phyloP scores from a whole-genome alignment of 1,284 basidiomycete genomes.

The Rhodotorula sp. region DNA sequence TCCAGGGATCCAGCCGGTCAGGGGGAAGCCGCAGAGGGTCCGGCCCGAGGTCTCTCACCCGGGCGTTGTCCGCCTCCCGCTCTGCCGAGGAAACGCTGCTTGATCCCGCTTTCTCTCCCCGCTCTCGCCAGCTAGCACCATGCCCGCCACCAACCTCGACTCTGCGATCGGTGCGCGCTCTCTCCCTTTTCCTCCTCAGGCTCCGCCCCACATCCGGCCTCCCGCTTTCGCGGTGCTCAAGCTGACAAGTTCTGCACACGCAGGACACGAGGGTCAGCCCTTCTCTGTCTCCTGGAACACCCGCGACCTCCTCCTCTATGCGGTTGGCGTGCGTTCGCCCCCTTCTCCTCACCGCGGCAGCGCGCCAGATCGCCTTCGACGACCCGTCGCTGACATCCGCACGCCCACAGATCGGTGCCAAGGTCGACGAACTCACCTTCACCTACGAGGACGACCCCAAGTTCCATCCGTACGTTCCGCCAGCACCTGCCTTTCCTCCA shows the following conservation, averaged over 20 bases:
- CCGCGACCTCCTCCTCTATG: constrained; percentile 48
- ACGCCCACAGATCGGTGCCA: constrained; percentile 45
- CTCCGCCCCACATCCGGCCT: neutral
- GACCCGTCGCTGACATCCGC: too few relatives aligned
- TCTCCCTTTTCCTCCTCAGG: neutral
- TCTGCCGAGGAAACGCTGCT: neutral
- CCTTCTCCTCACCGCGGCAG: neutral
- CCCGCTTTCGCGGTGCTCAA: neutral
- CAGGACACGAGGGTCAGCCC: constrained; percentile 47
- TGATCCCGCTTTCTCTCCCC: neutral
- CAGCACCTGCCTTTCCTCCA: too few relatives aligned
- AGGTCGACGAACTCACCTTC: constrained; percentile 49
- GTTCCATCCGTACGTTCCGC: constrained; percentile 45
- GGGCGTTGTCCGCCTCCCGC: neutral
- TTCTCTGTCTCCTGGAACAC: constrained; percentile 51
- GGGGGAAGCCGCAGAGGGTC: too few relatives aligned
- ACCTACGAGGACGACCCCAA: constrained; percentile 49
- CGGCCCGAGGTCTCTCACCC: too few relatives aligned
- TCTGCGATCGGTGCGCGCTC: constrained; percentile 24
- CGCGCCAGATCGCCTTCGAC: neutral
- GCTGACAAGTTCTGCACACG: neutral
- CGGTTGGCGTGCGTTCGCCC: neutral
- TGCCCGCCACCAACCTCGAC: constrained; percentile 27
- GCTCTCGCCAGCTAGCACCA: neutral
- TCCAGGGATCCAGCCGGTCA: too few relatives aligned